Conservation (phyloP, 495 filamentous ascomycete species). For the Neurospora sp. region DNA sequence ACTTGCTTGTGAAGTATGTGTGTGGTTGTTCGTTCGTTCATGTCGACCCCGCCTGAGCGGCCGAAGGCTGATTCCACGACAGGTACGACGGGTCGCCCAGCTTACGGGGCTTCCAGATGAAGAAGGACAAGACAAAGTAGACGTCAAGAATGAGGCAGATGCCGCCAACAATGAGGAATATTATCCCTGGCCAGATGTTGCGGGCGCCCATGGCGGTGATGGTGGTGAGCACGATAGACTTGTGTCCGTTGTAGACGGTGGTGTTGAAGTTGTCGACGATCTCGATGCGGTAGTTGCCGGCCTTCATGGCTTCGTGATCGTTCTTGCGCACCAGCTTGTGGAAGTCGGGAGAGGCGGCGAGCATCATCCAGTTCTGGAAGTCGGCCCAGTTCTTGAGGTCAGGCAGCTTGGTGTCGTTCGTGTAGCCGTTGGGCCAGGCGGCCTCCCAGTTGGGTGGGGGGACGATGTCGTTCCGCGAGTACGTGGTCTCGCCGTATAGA, state of each 20-base stretch:
- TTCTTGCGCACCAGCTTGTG: constrained; percentile 84
- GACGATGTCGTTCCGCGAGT: constrained; percentile 48
- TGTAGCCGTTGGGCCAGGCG: constrained; percentile 57
- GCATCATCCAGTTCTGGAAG: constrained; percentile 99
- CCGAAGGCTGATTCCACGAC: constrained; percentile 88
- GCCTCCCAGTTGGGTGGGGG: constrained; percentile 80
- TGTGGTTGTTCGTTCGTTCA: neutral
- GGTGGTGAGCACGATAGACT: constrained; percentile 85
- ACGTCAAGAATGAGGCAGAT: constrained; percentile 82
- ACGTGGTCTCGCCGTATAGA: constrained; percentile 60
- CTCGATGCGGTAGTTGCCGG: constrained; percentile 53
- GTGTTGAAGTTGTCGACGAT: constrained; percentile 63
- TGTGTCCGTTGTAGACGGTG: constrained; percentile 77
- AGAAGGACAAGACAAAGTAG: constrained; percentile 79
- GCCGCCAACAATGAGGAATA: constrained; percentile 88
- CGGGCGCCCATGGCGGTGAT: constrained; percentile 90
- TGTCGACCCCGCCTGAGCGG: constrained; percentile 23
- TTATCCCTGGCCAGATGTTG: constrained; percentile 94
- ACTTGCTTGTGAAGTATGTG: neutral
- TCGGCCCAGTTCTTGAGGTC: constrained; percentile 61
- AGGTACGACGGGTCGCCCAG: constrained; percentile 96
- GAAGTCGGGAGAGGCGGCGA: constrained; percentile 89
- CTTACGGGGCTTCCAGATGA: constrained; percentile 85
- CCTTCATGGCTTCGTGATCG: constrained; percentile 54
- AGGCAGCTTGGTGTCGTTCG: constrained; percentile 48